Conservation (phyloP, 2,329 filamentous ascomycete species). For the Macroventuria anomochaeta region DNA sequence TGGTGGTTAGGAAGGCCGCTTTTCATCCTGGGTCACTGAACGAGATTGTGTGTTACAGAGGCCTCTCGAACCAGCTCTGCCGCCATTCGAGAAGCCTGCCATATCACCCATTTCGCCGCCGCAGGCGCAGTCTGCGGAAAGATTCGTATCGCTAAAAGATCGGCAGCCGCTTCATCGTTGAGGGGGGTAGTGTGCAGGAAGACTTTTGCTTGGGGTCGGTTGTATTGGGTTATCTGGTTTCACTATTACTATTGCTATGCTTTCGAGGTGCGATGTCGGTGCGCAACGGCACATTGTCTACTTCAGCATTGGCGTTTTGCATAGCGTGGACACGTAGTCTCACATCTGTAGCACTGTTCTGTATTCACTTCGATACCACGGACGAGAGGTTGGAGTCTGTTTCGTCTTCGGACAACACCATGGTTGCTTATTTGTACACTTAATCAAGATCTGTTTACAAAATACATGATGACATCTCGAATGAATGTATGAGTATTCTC, state of each 20-base stretch:
- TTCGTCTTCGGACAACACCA: not conserved
- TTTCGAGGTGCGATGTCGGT: too few species aligned
- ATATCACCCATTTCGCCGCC: not conserved
- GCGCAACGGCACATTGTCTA: not conserved
- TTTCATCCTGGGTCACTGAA: not conserved
- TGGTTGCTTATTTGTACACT: not conserved
- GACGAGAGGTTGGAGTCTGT: not conserved
- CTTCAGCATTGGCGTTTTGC: constrained; percentile 28
- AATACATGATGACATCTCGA: not conserved
- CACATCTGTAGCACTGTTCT: not conserved
- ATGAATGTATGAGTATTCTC: not conserved
- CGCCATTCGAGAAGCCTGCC: not conserved
- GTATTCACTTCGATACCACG: constrained; percentile 17
- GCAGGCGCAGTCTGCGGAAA: not conserved
- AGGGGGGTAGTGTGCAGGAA: too few species aligned
- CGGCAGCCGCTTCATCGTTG: constrained; percentile 2
- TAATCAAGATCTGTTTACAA: not conserved
- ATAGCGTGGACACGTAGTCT: constrained; percentile 18
- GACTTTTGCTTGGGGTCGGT: too few species aligned
- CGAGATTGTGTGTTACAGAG: too few species aligned
- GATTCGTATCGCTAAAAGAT: too few species aligned
- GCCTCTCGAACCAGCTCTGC: too few species aligned
- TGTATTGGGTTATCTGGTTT: not conserved
- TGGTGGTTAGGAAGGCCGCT: constrained; percentile 23
- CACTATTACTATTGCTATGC: constrained; percentile 1